These are phyloP conservation scores for Diaporthe nobilis DNA, from an alignment of 2,329 filamentous ascomycete species.

Conservation along the genomic window DNA sequence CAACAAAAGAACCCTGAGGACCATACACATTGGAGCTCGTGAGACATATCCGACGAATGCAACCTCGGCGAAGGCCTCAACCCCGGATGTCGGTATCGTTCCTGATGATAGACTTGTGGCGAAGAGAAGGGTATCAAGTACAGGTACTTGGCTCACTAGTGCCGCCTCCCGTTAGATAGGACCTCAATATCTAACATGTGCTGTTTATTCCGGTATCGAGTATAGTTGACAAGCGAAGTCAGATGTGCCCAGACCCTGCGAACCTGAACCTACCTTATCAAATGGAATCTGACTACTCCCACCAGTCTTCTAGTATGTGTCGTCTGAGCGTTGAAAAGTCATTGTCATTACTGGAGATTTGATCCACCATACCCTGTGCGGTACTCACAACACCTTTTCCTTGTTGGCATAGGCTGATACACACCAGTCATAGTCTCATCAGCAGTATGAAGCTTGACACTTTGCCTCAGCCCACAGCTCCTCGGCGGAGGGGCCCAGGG, in stretches of 20 bases:
- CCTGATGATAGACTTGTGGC: background rate
- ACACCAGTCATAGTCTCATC: background rate
- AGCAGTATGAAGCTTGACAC: constrained; percentile 1
- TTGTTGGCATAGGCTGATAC: background rate
- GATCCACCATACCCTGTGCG: background rate
- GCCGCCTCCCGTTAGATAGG: background rate
- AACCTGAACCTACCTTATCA: background rate
- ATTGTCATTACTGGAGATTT: background rate
- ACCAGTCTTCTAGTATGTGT: background rate
- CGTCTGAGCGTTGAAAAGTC: background rate
- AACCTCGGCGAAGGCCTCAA: background rate
- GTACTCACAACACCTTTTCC: background rate
- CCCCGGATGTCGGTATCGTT: background rate
- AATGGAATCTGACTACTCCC: background rate
- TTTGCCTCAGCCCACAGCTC: background rate
- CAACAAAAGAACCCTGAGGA: background rate
- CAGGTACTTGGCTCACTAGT: background rate
- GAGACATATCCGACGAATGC: background rate
- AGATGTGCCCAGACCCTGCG: background rate
- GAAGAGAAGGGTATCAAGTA: background rate
- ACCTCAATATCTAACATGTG: background rate
- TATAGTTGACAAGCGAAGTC: background rate
- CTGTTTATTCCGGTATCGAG: background rate
- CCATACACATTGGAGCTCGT: background rate
- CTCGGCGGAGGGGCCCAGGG: background rate